Percentiles rank a stretch among this genome's conserved stretches.
Conservation (phyloP, 2,329 filamentous ascomycete species). For the Hymenoscyphus fructigenus region DNA sequence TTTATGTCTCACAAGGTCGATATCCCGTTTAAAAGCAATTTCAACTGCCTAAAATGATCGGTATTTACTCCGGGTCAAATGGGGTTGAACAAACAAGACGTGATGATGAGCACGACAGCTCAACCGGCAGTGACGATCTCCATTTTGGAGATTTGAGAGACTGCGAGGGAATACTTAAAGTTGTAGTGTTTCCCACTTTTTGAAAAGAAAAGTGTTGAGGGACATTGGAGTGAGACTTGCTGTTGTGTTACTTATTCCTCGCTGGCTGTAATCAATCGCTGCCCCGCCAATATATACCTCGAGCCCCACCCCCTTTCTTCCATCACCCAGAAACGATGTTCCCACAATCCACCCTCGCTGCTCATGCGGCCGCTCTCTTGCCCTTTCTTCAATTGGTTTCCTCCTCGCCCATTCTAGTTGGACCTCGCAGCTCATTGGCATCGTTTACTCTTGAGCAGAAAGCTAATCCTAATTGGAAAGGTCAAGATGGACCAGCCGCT, state of each 20-base stretch:
- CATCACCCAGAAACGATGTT: conserved; percentile 7
- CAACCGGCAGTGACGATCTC: conserved; percentile 5
- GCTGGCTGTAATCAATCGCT: neutral
- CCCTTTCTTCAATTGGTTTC: conserved; percentile 7
- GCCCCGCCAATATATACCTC: neutral
- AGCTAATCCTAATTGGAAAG: conserved; percentile 6
- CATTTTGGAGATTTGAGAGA: neutral
- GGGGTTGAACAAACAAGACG: conserved; percentile 1
- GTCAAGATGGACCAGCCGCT: conserved; percentile 8
- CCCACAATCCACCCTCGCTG: conserved; percentile 2
- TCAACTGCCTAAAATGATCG: conserved; percentile 14
- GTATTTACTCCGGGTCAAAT: neutral
- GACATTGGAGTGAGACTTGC: neutral
- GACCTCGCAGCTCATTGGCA: neutral
- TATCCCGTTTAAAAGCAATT: neutral
- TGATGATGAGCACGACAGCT: conserved; percentile 1
- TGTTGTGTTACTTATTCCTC: neutral
- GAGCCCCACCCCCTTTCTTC: conserved; percentile 7
- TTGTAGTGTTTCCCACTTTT: neutral
- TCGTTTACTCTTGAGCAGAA: conserved; percentile 9
- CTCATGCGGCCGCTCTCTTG: conserved; percentile 6
- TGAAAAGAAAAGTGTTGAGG: neutral
- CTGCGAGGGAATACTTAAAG: neutral
- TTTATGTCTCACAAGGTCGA: conserved; percentile 6
- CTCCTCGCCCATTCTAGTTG: conserved; percentile 3